phyloP scores from a whole-genome alignment of 371 early-diverging fungal species.

The Fennellomyces sp. region DNA sequence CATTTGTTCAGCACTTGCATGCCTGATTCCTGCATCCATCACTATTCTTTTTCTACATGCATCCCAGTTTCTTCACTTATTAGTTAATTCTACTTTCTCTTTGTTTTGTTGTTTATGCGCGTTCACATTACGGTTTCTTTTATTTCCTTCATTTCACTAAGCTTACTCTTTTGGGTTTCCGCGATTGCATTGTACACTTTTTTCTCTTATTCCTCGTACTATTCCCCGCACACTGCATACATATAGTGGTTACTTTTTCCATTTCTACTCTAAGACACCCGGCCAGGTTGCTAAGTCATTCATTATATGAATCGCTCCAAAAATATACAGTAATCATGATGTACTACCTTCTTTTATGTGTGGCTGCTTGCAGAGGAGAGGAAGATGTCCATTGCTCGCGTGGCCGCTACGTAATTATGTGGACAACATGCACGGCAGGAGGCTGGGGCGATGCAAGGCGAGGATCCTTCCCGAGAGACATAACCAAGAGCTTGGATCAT shows the following conservation, averaged over 20 bases:
- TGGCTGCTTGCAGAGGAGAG: background rate
- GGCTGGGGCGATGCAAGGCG: background rate
- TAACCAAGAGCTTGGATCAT: background rate
- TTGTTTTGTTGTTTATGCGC: background rate
- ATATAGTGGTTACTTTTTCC: background rate
- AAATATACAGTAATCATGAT: background rate
- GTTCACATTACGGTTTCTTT: background rate
- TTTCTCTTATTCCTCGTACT: background rate
- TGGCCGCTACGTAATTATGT: too few relatives aligned
- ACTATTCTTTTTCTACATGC: background rate
- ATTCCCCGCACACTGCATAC: background rate
- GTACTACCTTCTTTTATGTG: background rate
- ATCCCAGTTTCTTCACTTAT: background rate
- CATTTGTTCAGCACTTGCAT: background rate
- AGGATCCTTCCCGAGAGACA: background rate
- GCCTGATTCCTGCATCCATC: background rate
- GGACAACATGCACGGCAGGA: too few relatives aligned
- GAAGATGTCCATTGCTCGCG: too few relatives aligned
- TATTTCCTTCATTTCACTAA: too few relatives aligned
- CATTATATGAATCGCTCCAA: background rate
- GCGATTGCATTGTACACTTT: background rate
- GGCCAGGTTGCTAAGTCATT: slow-evolving; percentile 5
- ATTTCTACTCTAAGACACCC: background rate
- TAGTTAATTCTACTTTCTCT: background rate
- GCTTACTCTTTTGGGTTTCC: background rate